Evolutionary conservation across 305 asterid species (phyloP).

Genomic region (Fraxinus sp.): DNA sequence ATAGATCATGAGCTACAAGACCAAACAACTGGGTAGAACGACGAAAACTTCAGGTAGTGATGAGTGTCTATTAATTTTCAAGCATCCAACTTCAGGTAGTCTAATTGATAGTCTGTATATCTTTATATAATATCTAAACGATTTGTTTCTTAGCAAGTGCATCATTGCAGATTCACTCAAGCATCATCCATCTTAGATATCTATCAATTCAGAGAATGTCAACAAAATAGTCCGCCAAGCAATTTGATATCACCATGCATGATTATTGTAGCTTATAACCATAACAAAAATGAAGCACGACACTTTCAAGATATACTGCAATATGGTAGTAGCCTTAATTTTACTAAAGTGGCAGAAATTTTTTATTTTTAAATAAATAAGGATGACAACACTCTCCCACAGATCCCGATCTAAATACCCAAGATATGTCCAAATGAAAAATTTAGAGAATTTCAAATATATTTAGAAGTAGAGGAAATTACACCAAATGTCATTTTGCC

Average conservation of each 20-base stretch:
- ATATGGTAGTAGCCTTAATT: neutral
- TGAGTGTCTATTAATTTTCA: neutral
- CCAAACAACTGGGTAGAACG: neutral
- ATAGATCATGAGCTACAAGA: neutral
- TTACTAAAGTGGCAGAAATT: neutral
- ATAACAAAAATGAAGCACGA: neutral
- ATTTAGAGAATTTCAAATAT: neutral
- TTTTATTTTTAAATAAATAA: neutral
- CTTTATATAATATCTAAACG: neutral
- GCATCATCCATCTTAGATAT: neutral
- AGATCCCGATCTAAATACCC: neutral
- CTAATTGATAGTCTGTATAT: neutral
- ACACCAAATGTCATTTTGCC: too few relatives aligned
- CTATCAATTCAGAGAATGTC: neutral
- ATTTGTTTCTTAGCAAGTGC: neutral
- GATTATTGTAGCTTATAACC: neutral
- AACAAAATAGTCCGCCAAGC: neutral
- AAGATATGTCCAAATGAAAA: constrained; percentile 1
- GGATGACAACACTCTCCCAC: neutral
- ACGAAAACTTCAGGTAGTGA: neutral
- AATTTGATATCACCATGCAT: neutral
- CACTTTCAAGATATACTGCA: neutral
- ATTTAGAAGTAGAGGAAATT: neutral
- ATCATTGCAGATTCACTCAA: neutral
- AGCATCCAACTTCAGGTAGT: neutral